Evolutionary conservation across 2,329 filamentous ascomycete genomes (phyloP).

Genomic region (Cytospora piceae): DNA sequence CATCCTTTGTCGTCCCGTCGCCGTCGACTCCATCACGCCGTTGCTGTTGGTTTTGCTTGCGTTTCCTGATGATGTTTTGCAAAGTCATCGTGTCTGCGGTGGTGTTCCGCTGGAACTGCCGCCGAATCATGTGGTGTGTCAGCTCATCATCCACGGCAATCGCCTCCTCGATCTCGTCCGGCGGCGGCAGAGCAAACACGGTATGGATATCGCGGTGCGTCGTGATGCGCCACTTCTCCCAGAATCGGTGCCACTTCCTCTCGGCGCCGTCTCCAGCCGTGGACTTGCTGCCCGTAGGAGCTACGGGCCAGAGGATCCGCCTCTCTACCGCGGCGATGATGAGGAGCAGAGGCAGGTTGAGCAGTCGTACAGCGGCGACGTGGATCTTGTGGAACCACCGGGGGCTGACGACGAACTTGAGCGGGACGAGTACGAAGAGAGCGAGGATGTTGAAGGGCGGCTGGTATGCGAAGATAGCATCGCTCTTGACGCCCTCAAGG

Average conservation of each 20-base stretch:
- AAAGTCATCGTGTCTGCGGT: constrained; percentile 40
- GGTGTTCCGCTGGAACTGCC: constrained; percentile 56
- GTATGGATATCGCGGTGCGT: constrained; percentile 73
- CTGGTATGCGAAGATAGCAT: constrained; percentile 80
- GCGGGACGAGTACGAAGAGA: constrained; percentile 71
- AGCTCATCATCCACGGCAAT: constrained; percentile 64
- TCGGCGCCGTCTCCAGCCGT: constrained; percentile 1
- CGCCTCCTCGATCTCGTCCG: constrained; percentile 60
- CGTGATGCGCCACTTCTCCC: constrained; percentile 70
- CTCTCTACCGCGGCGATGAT: constrained; percentile 73
- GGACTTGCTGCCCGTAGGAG: constrained; percentile 28
- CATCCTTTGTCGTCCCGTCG: constrained; percentile 16
- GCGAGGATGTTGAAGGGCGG: constrained; percentile 85
- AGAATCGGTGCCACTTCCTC: constrained; percentile 54
- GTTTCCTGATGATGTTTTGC: constrained; percentile 24
- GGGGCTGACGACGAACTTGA: constrained; percentile 77
- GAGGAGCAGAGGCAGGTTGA: constrained; percentile 77
- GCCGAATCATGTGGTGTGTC: constrained; percentile 60
- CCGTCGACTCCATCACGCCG: constrained; percentile 8
- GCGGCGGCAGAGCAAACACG: constrained; percentile 73
- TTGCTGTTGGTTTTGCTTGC: constrained; percentile 27
- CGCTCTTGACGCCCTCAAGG: constrained; percentile 83
- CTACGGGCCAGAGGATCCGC: constrained; percentile 62
- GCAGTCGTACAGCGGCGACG: constrained; percentile 71
- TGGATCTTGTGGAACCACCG: constrained; percentile 93